Base-by-base conservation (phyloP, 345 rosid genomes). In the Clausena lansium region DNA sequence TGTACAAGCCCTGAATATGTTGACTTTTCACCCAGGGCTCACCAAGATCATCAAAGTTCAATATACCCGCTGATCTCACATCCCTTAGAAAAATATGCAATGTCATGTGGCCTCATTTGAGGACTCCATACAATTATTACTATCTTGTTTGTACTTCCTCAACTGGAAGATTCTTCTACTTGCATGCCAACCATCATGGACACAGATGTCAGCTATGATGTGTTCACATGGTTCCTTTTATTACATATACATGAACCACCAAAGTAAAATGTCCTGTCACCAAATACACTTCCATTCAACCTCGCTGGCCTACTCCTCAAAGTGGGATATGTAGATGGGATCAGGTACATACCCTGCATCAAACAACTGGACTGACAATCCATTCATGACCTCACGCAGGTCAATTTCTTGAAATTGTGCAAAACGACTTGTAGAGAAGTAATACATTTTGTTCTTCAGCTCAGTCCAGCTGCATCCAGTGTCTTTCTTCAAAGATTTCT, bases 1-100 rank as follows among this genome's bases (percentile, higher is more conserved):
- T 73, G 81, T 81, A 41, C 84, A 83, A 54, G 91, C 88, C 14
- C 70, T 90, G 90, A 86, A 77, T 86, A 81, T 52, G 85, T 88
- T 45, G 85, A 72, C 80, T 89, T 83, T 88, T 85, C 45, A 85
- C 88, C 5, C 85, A 83, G 71, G 67, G 76, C 45, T 41, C 70
- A 3, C 8, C 55, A 25, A 67, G 55, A 17, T 15, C 41, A 76
- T 36, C 28, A 32, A 22, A 36, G 24, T 38, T 71, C 45, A 65
- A 70, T 35, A 4, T 38, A 70, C 67, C 57, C 1, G 30, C 67
- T 39, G 50, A 47, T 39, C 45, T 45, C 64, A 6, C 76, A 30
- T 35, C 60, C 25, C 39, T 14, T 28, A 17, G 22, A 27, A 74
- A 30, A 30, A 22, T 55, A 32, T 54, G 63, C 28, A 8, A 8